phyloP scores from a whole-genome alignment of 108 stramenopile genomes.

The Skeletonema tropicum region DNA sequence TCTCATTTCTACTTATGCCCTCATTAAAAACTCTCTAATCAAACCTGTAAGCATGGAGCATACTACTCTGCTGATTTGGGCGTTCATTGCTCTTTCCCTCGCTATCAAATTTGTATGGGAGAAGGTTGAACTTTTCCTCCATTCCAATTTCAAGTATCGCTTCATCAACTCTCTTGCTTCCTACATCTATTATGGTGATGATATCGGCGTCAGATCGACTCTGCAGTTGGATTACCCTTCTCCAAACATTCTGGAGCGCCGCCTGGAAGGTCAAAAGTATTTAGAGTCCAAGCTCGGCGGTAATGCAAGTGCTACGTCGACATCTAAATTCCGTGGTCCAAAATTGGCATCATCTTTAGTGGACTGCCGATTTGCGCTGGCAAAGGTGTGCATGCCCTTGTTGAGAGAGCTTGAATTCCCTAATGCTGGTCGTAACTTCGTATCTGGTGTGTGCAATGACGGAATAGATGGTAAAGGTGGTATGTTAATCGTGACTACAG shows the following conservation, averaged over 20 bases:
- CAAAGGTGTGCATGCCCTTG: slow-evolving; percentile 58
- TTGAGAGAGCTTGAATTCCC: slow-evolving; percentile 54
- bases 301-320: not conserved
- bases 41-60: slow-evolving; percentile 17
- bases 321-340: not conserved
- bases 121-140: slow-evolving; percentile 36
- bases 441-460: slow-evolving; percentile 20
- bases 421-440: slow-evolving; percentile 28
- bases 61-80: slow-evolving; percentile 14
- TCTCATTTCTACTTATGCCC: too few relatives aligned
- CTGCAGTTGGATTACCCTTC: slow-evolving; percentile 40
- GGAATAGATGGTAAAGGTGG: slow-evolving; percentile 23
- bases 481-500: slow-evolving; percentile 35
- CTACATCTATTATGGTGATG: slow-evolving; percentile 57
- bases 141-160: slow-evolving; percentile 48
- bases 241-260: slow-evolving; percentile 14
- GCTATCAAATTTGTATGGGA: slow-evolving; percentile 24
- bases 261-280: slow-evolving; percentile 40
- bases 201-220: slow-evolving; percentile 40
- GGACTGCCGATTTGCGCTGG: slow-evolving; percentile 53
- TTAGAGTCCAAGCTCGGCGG: slow-evolving; percentile 35
- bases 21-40: not conserved
- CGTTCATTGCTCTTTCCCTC: slow-evolving; percentile 38
- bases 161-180: slow-evolving; percentile 37
- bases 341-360: slow-evolving; percentile 40